These are phyloP conservation scores for Tetrapisispora nanseiensis DNA, from an alignment of 805 yeast species.

Conservation along the genomic window DNA sequence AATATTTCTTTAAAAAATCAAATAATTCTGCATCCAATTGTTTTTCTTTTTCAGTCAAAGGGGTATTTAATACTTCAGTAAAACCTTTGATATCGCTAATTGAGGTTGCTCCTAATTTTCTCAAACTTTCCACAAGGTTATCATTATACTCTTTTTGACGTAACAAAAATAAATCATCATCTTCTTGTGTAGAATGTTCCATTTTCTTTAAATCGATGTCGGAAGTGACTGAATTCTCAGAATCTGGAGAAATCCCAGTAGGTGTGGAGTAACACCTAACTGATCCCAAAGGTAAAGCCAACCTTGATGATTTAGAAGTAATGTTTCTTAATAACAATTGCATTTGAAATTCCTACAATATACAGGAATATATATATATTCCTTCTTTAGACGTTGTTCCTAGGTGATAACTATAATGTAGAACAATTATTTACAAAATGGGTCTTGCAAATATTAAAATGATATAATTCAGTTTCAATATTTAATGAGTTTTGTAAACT, in stretches of 20 bases:
- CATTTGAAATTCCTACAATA: no score
- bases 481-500: no score
- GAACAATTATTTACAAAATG: no score
- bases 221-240: neutral
- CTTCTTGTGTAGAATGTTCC: conserved; percentile 3
- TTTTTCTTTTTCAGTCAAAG: conserved; percentile 20
- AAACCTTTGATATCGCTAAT: conserved; percentile 10
- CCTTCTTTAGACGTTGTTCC: no score
- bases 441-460: no score
- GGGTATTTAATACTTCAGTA: conserved; percentile 6
- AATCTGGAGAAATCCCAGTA: neutral
- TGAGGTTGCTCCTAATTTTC: conserved; percentile 11
- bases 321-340: neutral
- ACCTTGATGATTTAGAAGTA: neutral
- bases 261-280: neutral
- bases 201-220: neutral
- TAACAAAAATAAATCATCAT: conserved; percentile 16
- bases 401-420: no score
- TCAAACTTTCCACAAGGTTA: conserved; percentile 14
- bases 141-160: conserved; percentile 24
- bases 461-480: no score
- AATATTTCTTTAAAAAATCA: conserved; percentile 21
- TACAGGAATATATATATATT: no score
- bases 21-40: conserved; percentile 25
- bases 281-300: neutral